These are phyloP conservation scores for Irpex lacteus DNA, from an alignment of 1,284 basidiomycete species.

Conservation along the genomic window DNA sequence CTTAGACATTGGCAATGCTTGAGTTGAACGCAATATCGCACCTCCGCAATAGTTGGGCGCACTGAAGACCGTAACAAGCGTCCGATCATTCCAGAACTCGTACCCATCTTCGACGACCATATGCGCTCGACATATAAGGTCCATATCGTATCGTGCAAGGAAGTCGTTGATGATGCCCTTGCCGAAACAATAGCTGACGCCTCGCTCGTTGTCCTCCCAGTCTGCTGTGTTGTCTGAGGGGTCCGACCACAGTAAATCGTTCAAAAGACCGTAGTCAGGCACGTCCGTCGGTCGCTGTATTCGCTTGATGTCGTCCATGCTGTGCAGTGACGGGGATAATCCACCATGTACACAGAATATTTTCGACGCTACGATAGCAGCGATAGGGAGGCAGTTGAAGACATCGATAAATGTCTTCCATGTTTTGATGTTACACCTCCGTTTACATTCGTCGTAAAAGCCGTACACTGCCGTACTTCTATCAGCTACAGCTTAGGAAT, in stretches of 20 bases:
- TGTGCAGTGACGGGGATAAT: conserved; percentile 93
- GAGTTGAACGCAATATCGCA: conserved; percentile 40
- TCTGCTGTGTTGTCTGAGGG: conserved; percentile 96
- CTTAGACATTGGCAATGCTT: conserved; percentile 13
- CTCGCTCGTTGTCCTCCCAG: conserved; percentile 99
- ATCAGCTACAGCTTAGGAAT: conserved; percentile 14
- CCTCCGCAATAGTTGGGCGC: conserved; percentile 98
- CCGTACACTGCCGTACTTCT: conserved; percentile 76
- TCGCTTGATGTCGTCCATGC: conserved; percentile 99
- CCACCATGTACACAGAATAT: conserved; percentile 99
- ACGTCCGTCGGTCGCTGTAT: conserved; percentile 99
- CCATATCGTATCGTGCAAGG: conserved; percentile 93
- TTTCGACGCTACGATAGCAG: conserved; percentile 98
- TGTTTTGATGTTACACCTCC: conserved; percentile 98
- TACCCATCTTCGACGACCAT: conserved; percentile 99
- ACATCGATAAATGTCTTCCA: conserved; percentile 99
- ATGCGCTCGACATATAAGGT: conserved; percentile 98
- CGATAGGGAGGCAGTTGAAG: conserved; percentile 98
- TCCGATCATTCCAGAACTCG: conserved; percentile 99
- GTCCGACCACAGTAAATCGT: conserved; percentile 98
- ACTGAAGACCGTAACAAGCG: conserved; percentile 97
- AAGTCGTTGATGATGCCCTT: conserved; percentile 98
- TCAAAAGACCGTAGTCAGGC: conserved; percentile 97
- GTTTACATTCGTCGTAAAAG: conserved; percentile 99
- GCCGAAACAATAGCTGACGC: conserved; percentile 99